Evolutionary conservation across 352 stramenopile species (phyloP), one percentile per base, ranked within the genome.

Genomic region (Pythium pyrilobum): DNA sequence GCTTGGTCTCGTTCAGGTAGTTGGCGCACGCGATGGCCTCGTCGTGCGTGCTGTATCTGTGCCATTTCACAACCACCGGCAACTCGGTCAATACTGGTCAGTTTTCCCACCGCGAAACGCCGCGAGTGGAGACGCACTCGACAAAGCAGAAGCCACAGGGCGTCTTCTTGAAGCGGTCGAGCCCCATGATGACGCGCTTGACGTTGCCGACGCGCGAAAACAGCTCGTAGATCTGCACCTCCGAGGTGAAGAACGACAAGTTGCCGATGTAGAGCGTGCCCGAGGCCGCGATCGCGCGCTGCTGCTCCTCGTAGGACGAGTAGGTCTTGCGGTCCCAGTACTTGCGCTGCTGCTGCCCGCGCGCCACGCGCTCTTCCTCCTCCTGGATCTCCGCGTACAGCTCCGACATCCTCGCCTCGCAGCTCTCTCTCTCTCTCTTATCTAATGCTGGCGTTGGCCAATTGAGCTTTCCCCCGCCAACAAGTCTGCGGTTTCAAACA

Each of bases 101-200:
- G 36, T 29, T 34, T 32, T 34, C 10, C 28, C 9, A 21, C 15
- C n/a, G 27, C 2, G 15, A 28, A 45, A 58, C 16, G 31, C 18
- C 23, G 13, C 45, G 0, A 11, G 4, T 31, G 12, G 23, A 27
- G 9, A 79, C 67, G 46, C 83, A 98, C 77, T 98, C 90, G 43
- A 99, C 95, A 67, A 99, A 99, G 67, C 89, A 97, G 72, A 99
- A 99, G 34, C 96, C 96, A 57, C 95, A 99, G 2, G 96, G 96
- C 13, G 89, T 98, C 69, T 97, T 98, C 52, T 95, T 96, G 56
- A 96, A 85, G 47, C 91, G 74, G 77, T 99, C 91, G 12, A 99
- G 76, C 21, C 96, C 96, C 87, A 99, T 97, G 46, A 98, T 96
- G 9, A 99, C 84, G 50, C 81, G 71, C 48, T 85, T 74, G 25